phyloP scores from a whole-genome alignment of 1,284 basidiomycete species.

The Ustilago tritici region DNA sequence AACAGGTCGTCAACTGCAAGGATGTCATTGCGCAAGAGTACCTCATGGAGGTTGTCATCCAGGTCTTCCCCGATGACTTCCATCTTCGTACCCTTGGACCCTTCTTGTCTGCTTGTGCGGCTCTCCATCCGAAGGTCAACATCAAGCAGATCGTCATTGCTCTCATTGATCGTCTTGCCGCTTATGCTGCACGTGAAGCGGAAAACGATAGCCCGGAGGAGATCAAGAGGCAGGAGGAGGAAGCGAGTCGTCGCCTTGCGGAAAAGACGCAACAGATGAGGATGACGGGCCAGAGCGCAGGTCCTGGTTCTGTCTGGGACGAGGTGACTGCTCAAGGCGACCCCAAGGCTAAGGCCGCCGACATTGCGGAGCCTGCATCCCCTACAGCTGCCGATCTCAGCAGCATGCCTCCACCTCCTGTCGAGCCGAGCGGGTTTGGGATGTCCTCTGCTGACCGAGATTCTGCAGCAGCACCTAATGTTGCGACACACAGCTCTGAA shows the following conservation, averaged over 20 bases:
- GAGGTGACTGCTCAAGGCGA: conserved; percentile 61
- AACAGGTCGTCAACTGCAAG: conserved; percentile 69
- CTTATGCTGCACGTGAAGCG: conserved; percentile 67
- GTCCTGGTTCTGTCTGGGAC: conserved; percentile 61
- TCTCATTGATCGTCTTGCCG: conserved; percentile 67
- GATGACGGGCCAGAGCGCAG: conserved; percentile 50
- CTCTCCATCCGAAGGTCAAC: conserved; percentile 69
- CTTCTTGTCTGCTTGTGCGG: conserved; percentile 67
- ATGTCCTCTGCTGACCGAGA: conserved; percentile 50
- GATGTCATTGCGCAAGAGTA: conserved; percentile 69
- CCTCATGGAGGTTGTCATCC: conserved; percentile 70
- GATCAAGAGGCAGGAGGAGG: conserved; percentile 65
- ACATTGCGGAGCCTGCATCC: conserved; percentile 54
- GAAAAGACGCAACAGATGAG: conserved; percentile 65
- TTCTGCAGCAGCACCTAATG: conserved; percentile 61
- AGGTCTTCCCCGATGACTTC: conserved; percentile 70
- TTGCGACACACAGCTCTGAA: conserved; percentile 64
- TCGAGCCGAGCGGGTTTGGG: conserved; percentile 55
- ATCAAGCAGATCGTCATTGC: conserved; percentile 69
- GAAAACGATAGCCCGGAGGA: conserved; percentile 68
- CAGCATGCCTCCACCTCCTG: conserved; percentile 48
- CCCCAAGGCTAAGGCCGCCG: conserved; percentile 46
- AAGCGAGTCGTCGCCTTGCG: conserved; percentile 59
- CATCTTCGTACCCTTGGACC: conserved; percentile 66
- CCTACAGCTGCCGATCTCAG: conserved; percentile 39